phyloP scores from a whole-genome alignment of 148 eudicot genomes.

The Amaranthus palmeri region DNA sequence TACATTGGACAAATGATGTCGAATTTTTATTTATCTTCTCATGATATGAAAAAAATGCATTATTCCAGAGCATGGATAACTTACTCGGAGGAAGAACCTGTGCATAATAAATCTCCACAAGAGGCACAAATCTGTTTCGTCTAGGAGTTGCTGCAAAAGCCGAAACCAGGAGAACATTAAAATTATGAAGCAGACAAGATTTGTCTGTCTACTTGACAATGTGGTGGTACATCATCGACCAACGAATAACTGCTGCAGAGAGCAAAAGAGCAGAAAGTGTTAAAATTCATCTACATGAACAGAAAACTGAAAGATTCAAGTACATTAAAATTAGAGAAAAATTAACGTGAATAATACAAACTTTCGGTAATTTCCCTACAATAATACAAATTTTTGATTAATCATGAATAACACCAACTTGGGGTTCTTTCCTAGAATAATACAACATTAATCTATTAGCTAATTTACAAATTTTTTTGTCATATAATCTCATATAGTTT shows the following conservation, averaged over 20 bases:
- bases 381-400: too few species aligned
- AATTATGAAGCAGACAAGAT: neutral
- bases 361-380: too few species aligned
- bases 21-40: neutral
- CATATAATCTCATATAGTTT: too few species aligned
- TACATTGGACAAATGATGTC: neutral
- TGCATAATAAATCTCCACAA: neutral
- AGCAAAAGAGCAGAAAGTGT: neutral
- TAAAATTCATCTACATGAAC: neutral
- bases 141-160: slow-evolving; percentile 12
- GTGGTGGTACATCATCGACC: neutral
- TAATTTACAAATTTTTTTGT: too few species aligned
- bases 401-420: too few species aligned
- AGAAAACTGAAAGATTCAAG: neutral
- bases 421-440: too few species aligned
- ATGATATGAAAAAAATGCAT: neutral
- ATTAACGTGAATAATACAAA: neutral
- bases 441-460: too few species aligned
- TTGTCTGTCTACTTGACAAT: neutral
- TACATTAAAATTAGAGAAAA: neutral
- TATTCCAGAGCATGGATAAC: neutral
- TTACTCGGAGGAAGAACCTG: slow-evolving; percentile 9
- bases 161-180: slow-evolving; percentile 2
- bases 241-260: neutral
- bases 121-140: slow-evolving; percentile 12